A percentile compares a stretch with the other conserved stretches of the same genome.
Conservation (phyloP, 495 filamentous ascomycete genomes). For the Tetracladium setigerum region DNA sequence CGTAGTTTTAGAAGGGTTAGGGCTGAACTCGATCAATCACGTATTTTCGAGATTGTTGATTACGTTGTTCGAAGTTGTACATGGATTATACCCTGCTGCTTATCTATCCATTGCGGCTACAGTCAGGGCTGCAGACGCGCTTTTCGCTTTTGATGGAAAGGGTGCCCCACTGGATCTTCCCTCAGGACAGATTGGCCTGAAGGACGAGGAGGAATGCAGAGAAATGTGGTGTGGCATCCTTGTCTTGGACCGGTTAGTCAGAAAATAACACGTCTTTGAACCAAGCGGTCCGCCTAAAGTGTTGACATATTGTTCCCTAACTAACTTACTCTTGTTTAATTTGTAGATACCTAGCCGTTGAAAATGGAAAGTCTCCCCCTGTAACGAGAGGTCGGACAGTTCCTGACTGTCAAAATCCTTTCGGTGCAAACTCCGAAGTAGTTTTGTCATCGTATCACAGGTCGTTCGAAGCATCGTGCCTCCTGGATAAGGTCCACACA, state of each 20-base stretch:
- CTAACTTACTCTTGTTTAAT: too few relatives aligned
- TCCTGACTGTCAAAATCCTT: neutral
- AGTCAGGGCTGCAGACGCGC: slow-evolving; percentile 10
- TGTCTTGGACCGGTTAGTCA: slow-evolving; percentile 6
- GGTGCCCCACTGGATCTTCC: slow-evolving; percentile 1
- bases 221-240: slow-evolving; percentile 9
- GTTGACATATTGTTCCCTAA: slow-evolving; percentile 2
- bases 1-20: slow-evolving; percentile 3
- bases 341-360: slow-evolving; percentile 10
- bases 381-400: slow-evolving; percentile 6
- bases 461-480: slow-evolving; percentile 8
- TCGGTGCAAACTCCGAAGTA: slow-evolving; percentile 1
- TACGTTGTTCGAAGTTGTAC: slow-evolving; percentile 13
- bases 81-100: slow-evolving; percentile 11
- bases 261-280: slow-evolving; percentile 1
- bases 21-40: slow-evolving; percentile 9
- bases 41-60: slow-evolving; percentile 12
- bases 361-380: slow-evolving; percentile 5
- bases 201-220: slow-evolving; percentile 3
- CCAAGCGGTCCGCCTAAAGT: neutral
- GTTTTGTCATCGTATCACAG: slow-evolving; percentile 8
- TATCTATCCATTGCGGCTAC: slow-evolving; percentile 12
- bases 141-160: slow-evolving; percentile 3
- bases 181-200: too few relatives aligned
- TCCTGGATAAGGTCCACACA: slow-evolving; percentile 11